phyloP scores from a whole-genome alignment of 768 basidiomycete genomes.

The Termitomyces titanicus region DNA sequence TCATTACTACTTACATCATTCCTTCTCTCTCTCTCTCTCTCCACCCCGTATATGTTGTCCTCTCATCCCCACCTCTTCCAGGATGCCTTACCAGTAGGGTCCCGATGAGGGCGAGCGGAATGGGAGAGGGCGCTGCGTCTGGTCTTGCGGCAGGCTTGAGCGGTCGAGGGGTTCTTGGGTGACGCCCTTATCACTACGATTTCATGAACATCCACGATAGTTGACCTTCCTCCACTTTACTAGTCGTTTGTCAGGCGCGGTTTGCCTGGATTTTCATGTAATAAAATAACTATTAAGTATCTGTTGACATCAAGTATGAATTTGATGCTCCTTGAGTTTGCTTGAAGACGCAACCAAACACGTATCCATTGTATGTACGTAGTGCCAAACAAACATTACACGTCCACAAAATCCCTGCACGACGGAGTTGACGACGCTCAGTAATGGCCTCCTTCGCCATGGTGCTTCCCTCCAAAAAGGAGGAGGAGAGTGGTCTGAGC shows the following conservation, averaged over 20 bases:
- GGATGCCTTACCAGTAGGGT: conserved; percentile 22
- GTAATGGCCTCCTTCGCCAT: conserved; percentile 55
- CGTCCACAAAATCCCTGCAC: conserved; percentile 27
- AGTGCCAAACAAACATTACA: conserved; percentile 38
- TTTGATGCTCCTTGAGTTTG: background rate
- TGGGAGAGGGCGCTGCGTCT: conserved; percentile 72
- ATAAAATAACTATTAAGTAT: conserved; percentile 11
- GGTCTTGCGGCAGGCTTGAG: conserved; percentile 19
- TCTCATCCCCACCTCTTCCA: conserved; percentile 59
- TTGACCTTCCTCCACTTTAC: background rate
- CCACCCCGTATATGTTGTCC: conserved; percentile 52
- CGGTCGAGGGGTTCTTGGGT: conserved; percentile 9
- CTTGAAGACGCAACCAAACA: conserved; percentile 23
- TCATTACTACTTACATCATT: conserved; percentile 13
- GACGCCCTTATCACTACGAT: conserved; percentile 3
- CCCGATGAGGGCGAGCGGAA: conserved; percentile 53
- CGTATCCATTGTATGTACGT: no score
- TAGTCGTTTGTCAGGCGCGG: conserved; percentile 11
- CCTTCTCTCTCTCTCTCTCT: conserved; percentile 3
- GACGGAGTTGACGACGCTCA: conserved; percentile 12
- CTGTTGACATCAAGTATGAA: background rate
- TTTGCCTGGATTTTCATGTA: conserved; percentile 11
- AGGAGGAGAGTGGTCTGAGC: conserved; percentile 92
- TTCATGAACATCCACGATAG: conserved; percentile 12
- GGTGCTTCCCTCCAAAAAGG: conserved; percentile 90